Evolutionary conservation across 768 basidiomycete genomes (phyloP).

Genomic region (Collybiopsis luxurians): DNA sequence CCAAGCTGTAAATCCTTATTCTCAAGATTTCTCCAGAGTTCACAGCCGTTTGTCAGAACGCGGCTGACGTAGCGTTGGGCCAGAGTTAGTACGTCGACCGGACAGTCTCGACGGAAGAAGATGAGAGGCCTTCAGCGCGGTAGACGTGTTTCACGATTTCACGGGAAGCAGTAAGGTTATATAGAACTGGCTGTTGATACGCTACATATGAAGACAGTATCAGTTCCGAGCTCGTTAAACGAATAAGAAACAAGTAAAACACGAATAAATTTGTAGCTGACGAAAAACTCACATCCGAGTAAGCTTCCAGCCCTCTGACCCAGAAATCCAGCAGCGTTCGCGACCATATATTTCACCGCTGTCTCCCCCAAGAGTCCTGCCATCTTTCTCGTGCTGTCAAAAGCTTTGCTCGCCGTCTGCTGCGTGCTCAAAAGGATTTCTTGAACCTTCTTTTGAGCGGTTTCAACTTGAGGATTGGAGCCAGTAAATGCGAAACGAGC

Average conservation of each 20-base stretch:
- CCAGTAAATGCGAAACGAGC: too few species aligned
- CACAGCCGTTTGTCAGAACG: conserved; percentile 60
- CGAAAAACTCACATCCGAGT: conserved; percentile 40
- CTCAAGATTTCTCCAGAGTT: conserved; percentile 64
- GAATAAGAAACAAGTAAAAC: too few species aligned
- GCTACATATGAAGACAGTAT: too few species aligned
- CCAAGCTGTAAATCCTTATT: conserved; percentile 73
- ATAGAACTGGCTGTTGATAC: conserved; percentile 73
- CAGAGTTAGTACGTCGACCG: conserved; percentile 63
- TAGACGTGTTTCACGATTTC: too few species aligned
- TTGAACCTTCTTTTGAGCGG: too few species aligned
- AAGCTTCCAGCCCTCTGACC: conserved; percentile 54
- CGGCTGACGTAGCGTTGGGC: conserved; percentile 52
- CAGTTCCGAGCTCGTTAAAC: too few species aligned
- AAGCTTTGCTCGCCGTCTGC: too few species aligned
- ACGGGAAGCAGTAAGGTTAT: conserved; percentile 75
- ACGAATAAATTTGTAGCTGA: too few species aligned
- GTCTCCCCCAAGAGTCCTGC: conserved; percentile 51
- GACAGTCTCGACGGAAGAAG: conserved; percentile 59
- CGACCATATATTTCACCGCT: conserved; percentile 46
- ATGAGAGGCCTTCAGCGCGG: conserved; percentile 65
- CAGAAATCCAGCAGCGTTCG: conserved; percentile 46
- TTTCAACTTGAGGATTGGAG: too few species aligned
- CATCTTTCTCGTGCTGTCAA: conserved; percentile 46
- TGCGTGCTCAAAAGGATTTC: too few species aligned